Base-by-base conservation (phyloP, 2,329 filamentous ascomycete genomes). In the Fusarium buharicum region DNA sequence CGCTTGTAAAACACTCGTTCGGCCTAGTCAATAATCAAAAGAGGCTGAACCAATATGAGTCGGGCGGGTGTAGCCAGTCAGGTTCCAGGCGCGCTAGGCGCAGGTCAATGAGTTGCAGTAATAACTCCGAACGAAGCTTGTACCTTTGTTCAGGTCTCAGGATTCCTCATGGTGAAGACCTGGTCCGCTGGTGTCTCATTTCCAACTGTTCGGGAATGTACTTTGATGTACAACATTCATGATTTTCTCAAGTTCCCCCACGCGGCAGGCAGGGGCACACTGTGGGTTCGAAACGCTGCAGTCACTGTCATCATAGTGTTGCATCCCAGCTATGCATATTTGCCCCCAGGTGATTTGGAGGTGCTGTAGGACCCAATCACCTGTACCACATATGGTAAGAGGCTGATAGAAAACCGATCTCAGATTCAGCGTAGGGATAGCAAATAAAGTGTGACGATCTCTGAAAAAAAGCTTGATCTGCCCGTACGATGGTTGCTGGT, bases 21-120 rank as follows among this genome's bases (percentile, higher is more conserved):
- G 14, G 24, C 13, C 18, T 40, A 22, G 18, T 13, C 9, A 10
- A 50, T 41, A 28, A 50, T 46, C 40, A 37, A 31, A 16, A 46
- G 49, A 51, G 33, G 37, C 31, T 45, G 18, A 39, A 22, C 45
- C 17, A 48, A 40, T 16, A 37, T 39, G 16, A 40, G 49, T 41
- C 33, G 38, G 57, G 57, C 55, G 39, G 24, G 48, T 38, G 33
- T 13, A n/a, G 11, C 54, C 30, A 33, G 13, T 33, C 3, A 16
- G 6, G 6, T 17, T 14, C 46, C 58, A 63, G 62, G 46, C 62
- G 62, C 62, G 49, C 53, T 49, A 59, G 53, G 24, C 53, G 62
- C 53, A 66, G 49, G 33, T 34, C n/a, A 30, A 17, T 16, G 40
- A 41, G 50, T 33, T 41, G 48, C 36, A n/a, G 27, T 28, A 33